Evolutionary conservation across 2,329 filamentous ascomycete genomes (phyloP).

Genomic region (Beauveria sp.): DNA sequence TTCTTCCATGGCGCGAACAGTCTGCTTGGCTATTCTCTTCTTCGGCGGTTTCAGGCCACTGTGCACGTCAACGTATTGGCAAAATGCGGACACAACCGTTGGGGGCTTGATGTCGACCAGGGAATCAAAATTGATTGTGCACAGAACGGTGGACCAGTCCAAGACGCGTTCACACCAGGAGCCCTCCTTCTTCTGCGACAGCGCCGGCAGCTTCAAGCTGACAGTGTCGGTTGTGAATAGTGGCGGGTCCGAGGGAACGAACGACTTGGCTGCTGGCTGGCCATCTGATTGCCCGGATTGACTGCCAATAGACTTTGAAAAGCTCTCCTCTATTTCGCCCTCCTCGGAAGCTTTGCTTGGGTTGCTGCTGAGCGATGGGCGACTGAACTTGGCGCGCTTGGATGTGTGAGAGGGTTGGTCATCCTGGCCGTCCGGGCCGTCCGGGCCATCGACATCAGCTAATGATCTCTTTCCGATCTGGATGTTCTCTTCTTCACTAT

Average conservation of each 20-base stretch:
- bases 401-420: conserved; percentile 7
- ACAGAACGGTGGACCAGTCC: conserved; percentile 9
- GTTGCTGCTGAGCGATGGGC: conserved; percentile 17
- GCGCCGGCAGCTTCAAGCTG: conserved; percentile 7
- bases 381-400: background rate
- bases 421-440: conserved; percentile 12
- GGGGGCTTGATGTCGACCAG: conserved; percentile 18
- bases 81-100: conserved; percentile 21
- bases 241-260: conserved; percentile 17
- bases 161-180: conserved; percentile 8
- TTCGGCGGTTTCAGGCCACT: conserved; percentile 24
- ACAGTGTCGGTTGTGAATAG: conserved; percentile 17
- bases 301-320: background rate
- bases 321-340: conserved; percentile 26
- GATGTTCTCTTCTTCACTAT: conserved; percentile 17
- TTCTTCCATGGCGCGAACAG: conserved; percentile 20
- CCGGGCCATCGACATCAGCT: conserved; percentile 17
- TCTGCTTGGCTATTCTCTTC: conserved; percentile 23
- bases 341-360: conserved; percentile 22
- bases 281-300: conserved; percentile 5
- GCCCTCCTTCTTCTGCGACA: conserved; percentile 9
- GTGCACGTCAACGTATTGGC: conserved; percentile 23
- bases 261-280: conserved; percentile 11
- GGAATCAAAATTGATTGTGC: conserved; percentile 19
- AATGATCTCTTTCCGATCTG: conserved; percentile 22